Evolutionary conservation across 345 rosid genomes (phyloP), one percentile per base, ranked within the genome.

Genomic region (Atalantia buxifolia): DNA sequence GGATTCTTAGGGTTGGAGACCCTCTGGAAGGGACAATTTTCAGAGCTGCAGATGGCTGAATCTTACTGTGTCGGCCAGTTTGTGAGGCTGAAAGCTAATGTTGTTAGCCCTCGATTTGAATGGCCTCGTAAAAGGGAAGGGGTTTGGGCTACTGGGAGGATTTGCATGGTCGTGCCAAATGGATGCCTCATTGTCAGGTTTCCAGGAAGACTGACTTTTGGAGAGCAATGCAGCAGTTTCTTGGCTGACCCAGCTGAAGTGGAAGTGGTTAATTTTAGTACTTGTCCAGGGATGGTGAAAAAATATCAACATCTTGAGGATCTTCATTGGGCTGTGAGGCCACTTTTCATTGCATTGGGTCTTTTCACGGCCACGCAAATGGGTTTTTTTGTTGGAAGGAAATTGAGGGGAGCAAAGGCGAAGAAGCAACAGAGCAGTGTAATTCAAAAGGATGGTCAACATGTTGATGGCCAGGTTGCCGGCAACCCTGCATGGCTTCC

Each of bases 251-350:
- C 98, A 42, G 90, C 90, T 62, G 97, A 96, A 87, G 90, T 94
- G 74, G 98, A 94, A 84, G 56, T 81, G 35, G 92, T 94, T 76
- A 83, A 89, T 55, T 96, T 96, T 65, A 63, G 73, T 60, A 81
- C 87, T 18, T 93, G 91, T 81, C 83, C 81, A 1, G 98, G 98
- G 40, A 77, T 92, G 22, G 83, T 88, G 67, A 79, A 88, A 67
- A 94, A 92, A 66, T 96, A 90, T 81, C 89, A 92, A 78, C 99
- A 96, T 85, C 92, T 96, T 2, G 98, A 96, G 87, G 97, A 96
- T 82, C 85, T 90, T 69, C 99, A 94, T 81, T 96, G 98, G 99
- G 89, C 90, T 25, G 94, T 94, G 61, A 94, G 98, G 81, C 99
- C 98, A 13, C 82, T 92, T 66, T 79, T 94, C 69, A 84, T 92